Percentiles rank a stretch among this genome's conserved stretches.
Conservation (phyloP, 441 rosid genomes). For the Aleurites moluccanus region DNA sequence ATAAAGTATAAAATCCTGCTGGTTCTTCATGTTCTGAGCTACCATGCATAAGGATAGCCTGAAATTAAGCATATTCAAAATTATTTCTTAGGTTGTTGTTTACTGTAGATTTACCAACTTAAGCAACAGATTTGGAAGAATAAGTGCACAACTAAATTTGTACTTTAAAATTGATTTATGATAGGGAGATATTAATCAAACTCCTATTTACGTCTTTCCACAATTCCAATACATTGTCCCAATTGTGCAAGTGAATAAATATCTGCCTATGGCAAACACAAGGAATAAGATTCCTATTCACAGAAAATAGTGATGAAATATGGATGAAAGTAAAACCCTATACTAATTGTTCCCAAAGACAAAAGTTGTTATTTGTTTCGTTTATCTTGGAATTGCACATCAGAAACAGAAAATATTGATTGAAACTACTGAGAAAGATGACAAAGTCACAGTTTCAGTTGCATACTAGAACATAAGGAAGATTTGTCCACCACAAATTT, state of each 20-base stretch:
- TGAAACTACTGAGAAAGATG: not conserved
- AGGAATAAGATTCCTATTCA: not conserved
- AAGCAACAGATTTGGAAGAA: not conserved
- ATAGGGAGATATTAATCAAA: not conserved
- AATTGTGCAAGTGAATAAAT: not conserved
- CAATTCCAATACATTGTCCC: too few species aligned
- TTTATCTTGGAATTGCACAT: not conserved
- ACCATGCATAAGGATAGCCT: constrained; percentile 73
- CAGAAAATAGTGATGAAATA: too few species aligned
- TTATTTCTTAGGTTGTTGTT: not conserved
- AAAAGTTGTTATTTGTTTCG: not conserved
- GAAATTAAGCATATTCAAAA: constrained; percentile 17
- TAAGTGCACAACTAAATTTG: not conserved
- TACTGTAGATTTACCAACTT: not conserved
- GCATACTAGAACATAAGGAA: constrained; percentile 71
- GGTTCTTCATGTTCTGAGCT: constrained; percentile 47
- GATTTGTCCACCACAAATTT: constrained; percentile 74
- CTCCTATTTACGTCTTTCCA: too few species aligned
- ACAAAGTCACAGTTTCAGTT: constrained; percentile 8
- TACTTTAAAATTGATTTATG: not conserved
- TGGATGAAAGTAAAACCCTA: not conserved
- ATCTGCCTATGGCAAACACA: too few species aligned
- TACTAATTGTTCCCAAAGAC: not conserved
- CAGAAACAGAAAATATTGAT: constrained; percentile 3
- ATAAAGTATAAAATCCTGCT: constrained; percentile 56